Conservation (phyloP, 1,139 yeast genomes). For the Debaryomycetaceae sp. region DNA sequence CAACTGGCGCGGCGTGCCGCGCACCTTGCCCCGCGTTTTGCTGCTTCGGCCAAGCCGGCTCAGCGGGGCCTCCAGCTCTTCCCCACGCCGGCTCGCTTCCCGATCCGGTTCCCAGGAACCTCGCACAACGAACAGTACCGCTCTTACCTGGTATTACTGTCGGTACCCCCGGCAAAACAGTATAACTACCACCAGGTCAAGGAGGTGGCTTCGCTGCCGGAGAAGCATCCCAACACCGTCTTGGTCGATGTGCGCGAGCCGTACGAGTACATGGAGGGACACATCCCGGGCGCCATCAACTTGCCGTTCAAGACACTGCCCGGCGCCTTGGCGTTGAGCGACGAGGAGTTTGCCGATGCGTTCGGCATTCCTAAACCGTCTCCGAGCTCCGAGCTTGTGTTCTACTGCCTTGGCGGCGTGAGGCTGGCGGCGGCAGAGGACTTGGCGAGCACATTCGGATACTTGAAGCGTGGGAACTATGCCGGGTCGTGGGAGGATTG, state of each 20-base stretch:
- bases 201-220: conserved; percentile 29
- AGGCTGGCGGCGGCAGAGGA: conserved; percentile 89
- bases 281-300: conserved; percentile 76
- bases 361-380: conserved; percentile 83
- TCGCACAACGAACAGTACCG: no score
- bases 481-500: conserved; percentile 83
- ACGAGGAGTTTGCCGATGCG: conserved; percentile 68
- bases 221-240: conserved; percentile 30
- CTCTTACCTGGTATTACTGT: conserved; percentile 8
- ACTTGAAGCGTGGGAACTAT: conserved; percentile 65
- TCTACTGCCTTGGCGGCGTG: conserved; percentile 89
- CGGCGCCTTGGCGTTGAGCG: conserved; percentile 76
- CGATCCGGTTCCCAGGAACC: no score
- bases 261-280: conserved; percentile 57
- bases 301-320: conserved; percentile 88
- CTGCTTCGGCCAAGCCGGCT: no score
- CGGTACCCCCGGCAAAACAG: conserved; percentile 33
- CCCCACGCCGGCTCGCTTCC: no score
- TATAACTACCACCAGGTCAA: conserved; percentile 51
- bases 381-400: conserved; percentile 61
- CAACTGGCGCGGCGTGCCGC: not conserved
- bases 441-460: conserved; percentile 84
- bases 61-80: no score
- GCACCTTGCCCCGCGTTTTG: not conserved
- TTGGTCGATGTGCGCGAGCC: conserved; percentile 92